Base-by-base conservation (phyloP, 179 eudicot genomes). In the Amaranthus tricolor region DNA sequence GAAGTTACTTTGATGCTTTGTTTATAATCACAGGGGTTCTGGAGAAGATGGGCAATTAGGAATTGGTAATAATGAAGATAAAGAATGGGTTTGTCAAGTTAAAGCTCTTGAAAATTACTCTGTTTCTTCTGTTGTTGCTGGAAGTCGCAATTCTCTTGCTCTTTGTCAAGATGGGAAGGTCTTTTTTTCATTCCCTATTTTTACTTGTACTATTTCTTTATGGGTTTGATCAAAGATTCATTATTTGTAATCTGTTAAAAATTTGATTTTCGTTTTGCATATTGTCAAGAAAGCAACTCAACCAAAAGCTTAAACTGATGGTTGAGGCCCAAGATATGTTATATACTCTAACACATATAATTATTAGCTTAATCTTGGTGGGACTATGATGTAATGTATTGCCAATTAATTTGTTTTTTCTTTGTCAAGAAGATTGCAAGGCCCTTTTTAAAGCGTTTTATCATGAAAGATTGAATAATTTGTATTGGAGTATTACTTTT, bases 41-140 rank as follows among this genome's bases (percentile, higher is more conserved):
- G 99, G 99, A 31, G 99, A 95, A 88, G 99, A 95, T 64, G 99
- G 99, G 12, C 97, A 95, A 79, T 76, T 95, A 56, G 99, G 99
- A 50, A 83, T 90, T 12, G 97, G 99, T 0, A 85, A 84, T 72
- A 79, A 87, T 82, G 95, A 95, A 67, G 99, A 95, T 61, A 90
- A 66, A 82, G 99, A 95, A 51, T 80, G 86, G 89, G 89, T 88
- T 84, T 95, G 87, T 60, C 76, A 84, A 49, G 79, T 95, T 76
- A 65, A 81, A 74, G 72, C 89, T 55, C 93, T 95, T n/a, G 49
- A 80, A 12, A 61, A 86, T 9, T 76, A 72, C 50, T 40, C 52
- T 16, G 89, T 90, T 8, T 64, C 88, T 70, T 89, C 96, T 31
- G 91, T 95, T 43, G 99, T 95, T 62, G 97, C 87, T 58, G 99